Conservation (phyloP, 768 basidiomycete species). For the Royoungia palumana region DNA sequence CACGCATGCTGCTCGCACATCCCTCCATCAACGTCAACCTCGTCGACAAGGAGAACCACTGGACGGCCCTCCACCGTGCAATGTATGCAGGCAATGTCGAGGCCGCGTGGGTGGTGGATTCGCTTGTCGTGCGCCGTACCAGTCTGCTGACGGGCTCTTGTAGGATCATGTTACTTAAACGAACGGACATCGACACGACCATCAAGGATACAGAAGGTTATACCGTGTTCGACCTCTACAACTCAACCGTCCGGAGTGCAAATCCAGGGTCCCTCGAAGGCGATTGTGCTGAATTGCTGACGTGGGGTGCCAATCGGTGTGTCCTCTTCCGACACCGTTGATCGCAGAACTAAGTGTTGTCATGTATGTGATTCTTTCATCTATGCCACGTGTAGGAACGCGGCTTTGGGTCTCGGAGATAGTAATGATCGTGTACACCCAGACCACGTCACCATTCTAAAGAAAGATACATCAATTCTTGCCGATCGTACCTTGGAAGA, state of each 20-base stretch:
- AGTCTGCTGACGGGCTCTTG: slow-evolving; percentile 14
- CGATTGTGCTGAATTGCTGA: slow-evolving; percentile 59
- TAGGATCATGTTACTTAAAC: slow-evolving; percentile 73
- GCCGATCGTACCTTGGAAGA: slow-evolving; percentile 31
- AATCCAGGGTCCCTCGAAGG: slow-evolving; percentile 45
- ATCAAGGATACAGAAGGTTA: slow-evolving; percentile 86
- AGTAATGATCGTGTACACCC: slow-evolving; percentile 74
- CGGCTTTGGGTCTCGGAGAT: slow-evolving; percentile 81
- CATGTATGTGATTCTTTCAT: neutral
- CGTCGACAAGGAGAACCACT: slow-evolving; percentile 78
- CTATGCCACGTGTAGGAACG: slow-evolving; percentile 58
- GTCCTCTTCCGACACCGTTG: neutral
- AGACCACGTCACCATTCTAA: slow-evolving; percentile 61
- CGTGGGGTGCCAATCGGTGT: slow-evolving; percentile 84
- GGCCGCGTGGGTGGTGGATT: slow-evolving; percentile 50
- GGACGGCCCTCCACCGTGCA: slow-evolving; percentile 89
- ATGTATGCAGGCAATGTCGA: slow-evolving; percentile 77
- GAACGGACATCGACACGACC: slow-evolving; percentile 64
- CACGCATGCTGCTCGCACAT: slow-evolving; percentile 70
- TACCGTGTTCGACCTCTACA: slow-evolving; percentile 90
- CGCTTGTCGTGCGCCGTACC: neutral
- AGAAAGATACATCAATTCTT: slow-evolving; percentile 12
- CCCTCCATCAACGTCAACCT: slow-evolving; percentile 77
- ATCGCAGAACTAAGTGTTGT: neutral
- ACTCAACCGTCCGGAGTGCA: slow-evolving; percentile 78